These are phyloP conservation scores for Agrocybe pediades DNA, from an alignment of 768 basidiomycete species.

Conservation along the genomic window DNA sequence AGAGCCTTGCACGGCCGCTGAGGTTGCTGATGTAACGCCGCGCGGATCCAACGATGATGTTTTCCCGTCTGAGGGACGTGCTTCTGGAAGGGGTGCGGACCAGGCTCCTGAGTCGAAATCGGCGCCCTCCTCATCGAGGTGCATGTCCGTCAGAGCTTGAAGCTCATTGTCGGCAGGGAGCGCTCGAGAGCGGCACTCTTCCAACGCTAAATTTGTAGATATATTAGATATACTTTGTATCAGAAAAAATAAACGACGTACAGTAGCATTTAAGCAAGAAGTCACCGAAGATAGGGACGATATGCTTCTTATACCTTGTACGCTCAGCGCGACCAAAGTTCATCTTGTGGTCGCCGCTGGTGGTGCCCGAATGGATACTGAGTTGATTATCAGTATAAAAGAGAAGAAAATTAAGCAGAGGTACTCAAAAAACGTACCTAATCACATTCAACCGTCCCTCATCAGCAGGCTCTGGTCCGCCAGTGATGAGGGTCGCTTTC, in stretches of 20 bases:
- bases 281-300: neutral
- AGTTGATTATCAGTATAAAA: neutral
- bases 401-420: neutral
- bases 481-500: conserved; percentile 1
- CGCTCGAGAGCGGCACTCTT: neutral
- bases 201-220: neutral
- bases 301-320: neutral
- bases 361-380: conserved; percentile 8
- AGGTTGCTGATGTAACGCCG: neutral
- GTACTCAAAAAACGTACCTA: neutral
- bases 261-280: conserved; percentile 3
- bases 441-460: neutral
- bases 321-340: conserved; percentile 3
- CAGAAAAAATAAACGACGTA: neutral
- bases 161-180: neutral
- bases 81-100: neutral
- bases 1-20: too few species aligned
- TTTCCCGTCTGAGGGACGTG: too few species aligned
- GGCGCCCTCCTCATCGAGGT: neutral
- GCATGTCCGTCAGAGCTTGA: neutral
- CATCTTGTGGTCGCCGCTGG: neutral
- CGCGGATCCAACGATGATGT: neutral
- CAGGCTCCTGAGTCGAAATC: neutral
- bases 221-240: neutral
- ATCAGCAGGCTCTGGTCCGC: conserved; percentile 4